Evolutionary conservation across 164 flowering plant genomes (phyloP), one percentile per base, ranked within the genome.

Genomic region (Nymphaea colorata): DNA sequence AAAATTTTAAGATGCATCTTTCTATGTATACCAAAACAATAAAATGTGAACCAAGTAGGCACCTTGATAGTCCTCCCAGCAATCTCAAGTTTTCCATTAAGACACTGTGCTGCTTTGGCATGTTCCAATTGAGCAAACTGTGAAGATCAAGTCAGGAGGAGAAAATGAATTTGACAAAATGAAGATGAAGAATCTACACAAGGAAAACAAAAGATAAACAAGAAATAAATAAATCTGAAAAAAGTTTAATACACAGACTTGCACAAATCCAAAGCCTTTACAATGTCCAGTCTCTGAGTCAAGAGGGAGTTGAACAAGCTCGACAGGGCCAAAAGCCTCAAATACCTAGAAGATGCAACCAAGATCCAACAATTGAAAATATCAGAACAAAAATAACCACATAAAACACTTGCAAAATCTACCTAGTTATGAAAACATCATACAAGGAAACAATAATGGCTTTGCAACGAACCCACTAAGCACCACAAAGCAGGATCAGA

Each of bases 191-290:
- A 14, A 44, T 42, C 60, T 8, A 59, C 17, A 55, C 14, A 59
- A 14, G 61, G 43, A 66, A 6, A 8, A 51, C 57, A 51, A 8
- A 15, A 61, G 42, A 61, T 17, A 61, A 61, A 61, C 11, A 61
- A 61, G 64, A 61, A 17, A 61, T 7, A 61, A 17, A 17, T 4
- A 3, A 61, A 17, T 61, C 64, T 2, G 41, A 17, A 17, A 55
- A 55, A 66, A 61, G 15, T 64, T 62, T 45, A 62, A 42, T 41
- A 59, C 3, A 83, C 90, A 66, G 64, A 91, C 97, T 68, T 92
- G 98, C 66, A 93, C 81, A 89, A 93, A 93, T 45, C 97, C 97
- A 79, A 86, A 91, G 65, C 98, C 97, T 77, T 93, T 93, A 83
- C 98, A 93, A 47, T 89, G 98, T 47, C 98, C 96, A 25, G 97